Evolutionary conservation across 1,284 basidiomycete species (phyloP).

Genomic region (Ganoderma resinaceum): DNA sequence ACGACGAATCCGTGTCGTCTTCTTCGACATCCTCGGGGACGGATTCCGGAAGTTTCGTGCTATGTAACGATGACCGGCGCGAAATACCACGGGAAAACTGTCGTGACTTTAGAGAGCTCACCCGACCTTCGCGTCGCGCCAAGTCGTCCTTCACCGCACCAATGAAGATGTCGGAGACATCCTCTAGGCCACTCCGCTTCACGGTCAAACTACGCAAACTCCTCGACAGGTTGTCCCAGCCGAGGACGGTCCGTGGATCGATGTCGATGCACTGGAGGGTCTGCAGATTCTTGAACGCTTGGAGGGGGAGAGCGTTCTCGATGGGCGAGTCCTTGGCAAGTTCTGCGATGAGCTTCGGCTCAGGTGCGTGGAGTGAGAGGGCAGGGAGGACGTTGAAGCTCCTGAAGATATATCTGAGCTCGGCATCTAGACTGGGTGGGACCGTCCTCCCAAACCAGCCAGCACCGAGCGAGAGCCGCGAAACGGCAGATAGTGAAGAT

Average conservation of each 20-base stretch:
- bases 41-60: slow-evolving; percentile 60
- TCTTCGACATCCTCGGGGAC: slow-evolving; percentile 66
- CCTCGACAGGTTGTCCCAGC: slow-evolving; percentile 84
- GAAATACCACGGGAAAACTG: slow-evolving; percentile 50
- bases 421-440: slow-evolving; percentile 66
- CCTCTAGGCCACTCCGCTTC: slow-evolving; percentile 81
- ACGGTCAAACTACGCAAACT: slow-evolving; percentile 78
- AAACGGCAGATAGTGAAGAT: slow-evolving; percentile 81
- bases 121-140: slow-evolving; percentile 62
- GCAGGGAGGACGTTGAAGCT: slow-evolving; percentile 89
- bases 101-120: slow-evolving; percentile 53
- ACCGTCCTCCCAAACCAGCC: slow-evolving; percentile 73
- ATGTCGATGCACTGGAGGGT: slow-evolving; percentile 79
- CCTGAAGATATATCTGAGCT: slow-evolving; percentile 88
- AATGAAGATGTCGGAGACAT: slow-evolving; percentile 83
- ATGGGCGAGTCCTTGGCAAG: slow-evolving; percentile 76
- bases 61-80: slow-evolving; percentile 57
- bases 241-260: slow-evolving; percentile 83
- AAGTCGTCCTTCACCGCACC: slow-evolving; percentile 80
- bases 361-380: slow-evolving; percentile 66
- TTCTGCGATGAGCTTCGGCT: slow-evolving; percentile 71
- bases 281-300: slow-evolving; percentile 85
- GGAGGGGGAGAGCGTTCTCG: slow-evolving; percentile 80
- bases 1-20: slow-evolving; percentile 31
- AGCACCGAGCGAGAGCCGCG: slow-evolving; percentile 72